These are phyloP conservation scores for Saccharum spontaneum DNA, from an alignment of 176 grass and related monocot genomes.

Conservation along the genomic window DNA sequence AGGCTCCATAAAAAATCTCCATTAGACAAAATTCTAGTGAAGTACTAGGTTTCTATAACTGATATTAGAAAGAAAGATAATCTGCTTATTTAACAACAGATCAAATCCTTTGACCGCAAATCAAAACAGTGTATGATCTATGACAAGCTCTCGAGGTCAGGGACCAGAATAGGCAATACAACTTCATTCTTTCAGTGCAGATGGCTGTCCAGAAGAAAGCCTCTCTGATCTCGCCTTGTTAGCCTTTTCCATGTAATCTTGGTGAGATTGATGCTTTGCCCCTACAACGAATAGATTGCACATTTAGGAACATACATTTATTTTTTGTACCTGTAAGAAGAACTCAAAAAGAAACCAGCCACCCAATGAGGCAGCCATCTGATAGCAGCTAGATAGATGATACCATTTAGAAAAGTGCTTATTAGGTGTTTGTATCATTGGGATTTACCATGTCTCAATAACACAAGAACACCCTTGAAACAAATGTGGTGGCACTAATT, in stretches of 20 bases:
- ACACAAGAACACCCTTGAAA: neutral
- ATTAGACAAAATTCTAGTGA: neutral
- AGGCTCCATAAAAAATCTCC: neutral
- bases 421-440: neutral
- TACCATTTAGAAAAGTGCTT: neutral
- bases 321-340: neutral
- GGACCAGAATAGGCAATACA: neutral
- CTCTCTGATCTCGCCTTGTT: constrained; percentile 80
- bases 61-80: neutral
- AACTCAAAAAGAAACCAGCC: neutral
- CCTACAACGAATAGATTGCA: constrained; percentile 38
- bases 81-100: constrained; percentile 22
- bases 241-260: constrained; percentile 92
- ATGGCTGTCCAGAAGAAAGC: constrained; percentile 75
- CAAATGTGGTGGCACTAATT: neutral
- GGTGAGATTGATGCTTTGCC: constrained; percentile 85
- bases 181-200: constrained; percentile 54
- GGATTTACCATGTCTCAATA: neutral
- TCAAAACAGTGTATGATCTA: neutral
- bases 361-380: neutral
- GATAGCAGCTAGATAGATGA: neutral
- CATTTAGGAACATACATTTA: neutral
- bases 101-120: neutral
- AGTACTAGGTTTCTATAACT: neutral
- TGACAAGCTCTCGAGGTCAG: neutral